A percentile compares a stretch with the other conserved stretches of the same genome.
phyloP scores from a whole-genome alignment of 345 rosid species.

The Streptanthus diversifolius region DNA sequence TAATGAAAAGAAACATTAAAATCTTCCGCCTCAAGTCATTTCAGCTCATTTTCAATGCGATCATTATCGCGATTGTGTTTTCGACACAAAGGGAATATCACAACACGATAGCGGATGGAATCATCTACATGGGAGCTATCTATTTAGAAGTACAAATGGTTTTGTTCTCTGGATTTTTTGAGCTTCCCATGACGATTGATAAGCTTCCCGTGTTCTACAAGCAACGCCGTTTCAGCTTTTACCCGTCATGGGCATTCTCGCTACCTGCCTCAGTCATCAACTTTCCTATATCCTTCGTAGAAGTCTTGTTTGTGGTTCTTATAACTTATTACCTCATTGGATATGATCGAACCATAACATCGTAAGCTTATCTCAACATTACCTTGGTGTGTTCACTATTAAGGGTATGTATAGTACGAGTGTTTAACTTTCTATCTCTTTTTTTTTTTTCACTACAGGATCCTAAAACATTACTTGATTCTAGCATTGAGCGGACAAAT shows the following conservation, averaged over 20 bases:
- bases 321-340: slow-evolving; percentile 54
- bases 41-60: slow-evolving; percentile 27
- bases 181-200: slow-evolving; percentile 63
- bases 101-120: slow-evolving; percentile 32
- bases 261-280: slow-evolving; percentile 54
- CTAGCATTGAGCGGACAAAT: slow-evolving; percentile 39
- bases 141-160: slow-evolving; percentile 46
- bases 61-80: slow-evolving; percentile 10
- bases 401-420: not conserved
- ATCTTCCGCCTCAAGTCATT: slow-evolving; percentile 49
- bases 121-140: slow-evolving; percentile 49
- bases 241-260: slow-evolving; percentile 64
- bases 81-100: slow-evolving; percentile 18
- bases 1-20: slow-evolving; percentile 61
- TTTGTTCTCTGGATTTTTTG: slow-evolving; percentile 51
- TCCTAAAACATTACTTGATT: slow-evolving; percentile 39
- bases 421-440: not conserved
- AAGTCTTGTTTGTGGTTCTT: slow-evolving; percentile 50
- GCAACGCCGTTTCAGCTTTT: slow-evolving; percentile 60
- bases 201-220: slow-evolving; percentile 77
- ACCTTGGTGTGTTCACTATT: not conserved
- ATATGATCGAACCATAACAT: slow-evolving; percentile 42
- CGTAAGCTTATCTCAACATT: slow-evolving; percentile 32
- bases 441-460: slow-evolving; percentile 27
- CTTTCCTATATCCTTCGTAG: slow-evolving; percentile 53